phyloP scores from a whole-genome alignment of 768 basidiomycete genomes.

The Lactifluus subvellereus region DNA sequence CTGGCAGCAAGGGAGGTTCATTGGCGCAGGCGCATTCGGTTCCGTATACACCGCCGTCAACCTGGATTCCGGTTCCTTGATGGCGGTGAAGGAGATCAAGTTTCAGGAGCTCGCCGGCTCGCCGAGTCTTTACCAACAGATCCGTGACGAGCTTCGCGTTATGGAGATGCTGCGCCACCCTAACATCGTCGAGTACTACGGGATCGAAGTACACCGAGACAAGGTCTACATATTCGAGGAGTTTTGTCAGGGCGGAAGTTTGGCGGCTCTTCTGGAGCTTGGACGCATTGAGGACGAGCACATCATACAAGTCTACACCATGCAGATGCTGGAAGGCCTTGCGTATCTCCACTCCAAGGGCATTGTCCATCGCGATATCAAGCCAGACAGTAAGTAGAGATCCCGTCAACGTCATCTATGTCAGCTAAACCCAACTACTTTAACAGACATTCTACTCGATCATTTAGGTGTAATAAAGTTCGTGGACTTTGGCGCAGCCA shows the following conservation, averaged over 20 bases:
- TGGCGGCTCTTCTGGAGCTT: slow-evolving; percentile 83
- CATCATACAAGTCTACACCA: slow-evolving; percentile 90
- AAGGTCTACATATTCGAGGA: slow-evolving; percentile 99
- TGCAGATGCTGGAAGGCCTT: slow-evolving; percentile 95
- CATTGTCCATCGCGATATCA: slow-evolving; percentile 94
- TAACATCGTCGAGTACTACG: slow-evolving; percentile 98
- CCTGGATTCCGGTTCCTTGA: slow-evolving; percentile 88
- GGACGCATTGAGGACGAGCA: slow-evolving; percentile 96
- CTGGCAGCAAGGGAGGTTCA: slow-evolving; percentile 98
- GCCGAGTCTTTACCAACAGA: slow-evolving; percentile 84
- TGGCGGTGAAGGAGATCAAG: slow-evolving; percentile 99
- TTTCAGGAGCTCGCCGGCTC: slow-evolving; percentile 89
- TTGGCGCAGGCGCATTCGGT: slow-evolving; percentile 97
- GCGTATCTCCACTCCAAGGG: slow-evolving; percentile 89
- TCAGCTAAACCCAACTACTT: not conserved
- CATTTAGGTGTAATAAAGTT: slow-evolving; percentile 90
- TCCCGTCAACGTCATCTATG: not conserved
- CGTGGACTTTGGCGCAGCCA: slow-evolving; percentile 97
- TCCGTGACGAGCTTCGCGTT: slow-evolving; percentile 91
- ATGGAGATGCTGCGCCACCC: slow-evolving; percentile 99
- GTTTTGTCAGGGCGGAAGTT: slow-evolving; percentile 93
- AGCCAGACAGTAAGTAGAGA: slow-evolving; percentile 84
- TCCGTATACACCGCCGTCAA: slow-evolving; percentile 99
- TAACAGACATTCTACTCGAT: slow-evolving; percentile 86
- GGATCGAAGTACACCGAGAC: slow-evolving; percentile 97